Evolutionary conservation across 2,329 filamentous ascomycete species (phyloP).

Genomic region (Cercospora sp.): DNA sequence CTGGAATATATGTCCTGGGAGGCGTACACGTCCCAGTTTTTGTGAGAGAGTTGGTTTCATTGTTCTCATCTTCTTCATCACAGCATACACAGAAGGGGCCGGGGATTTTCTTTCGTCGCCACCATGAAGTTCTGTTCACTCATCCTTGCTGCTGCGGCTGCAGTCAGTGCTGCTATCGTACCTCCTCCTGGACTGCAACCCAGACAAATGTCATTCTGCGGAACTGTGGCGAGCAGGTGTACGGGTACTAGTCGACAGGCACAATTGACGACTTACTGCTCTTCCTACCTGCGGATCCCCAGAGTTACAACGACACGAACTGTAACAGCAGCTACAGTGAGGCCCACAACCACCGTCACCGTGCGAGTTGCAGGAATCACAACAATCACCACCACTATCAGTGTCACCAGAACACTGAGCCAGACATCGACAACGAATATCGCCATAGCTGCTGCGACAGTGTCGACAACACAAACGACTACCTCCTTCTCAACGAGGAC

Average conservation of each 20-base stretch:
- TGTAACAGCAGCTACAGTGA: not conserved
- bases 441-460: not conserved
- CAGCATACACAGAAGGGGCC: not conserved
- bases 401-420: not conserved
- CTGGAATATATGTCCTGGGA: not conserved
- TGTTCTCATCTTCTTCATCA: not conserved
- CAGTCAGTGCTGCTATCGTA: not conserved
- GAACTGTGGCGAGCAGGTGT: conserved; percentile 1
- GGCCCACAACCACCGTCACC: not conserved
- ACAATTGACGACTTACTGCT: conserved; percentile 6
- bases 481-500: not conserved
- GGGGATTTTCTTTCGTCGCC: not conserved
- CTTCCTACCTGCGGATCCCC: conserved; percentile 6
- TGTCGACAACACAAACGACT: not conserved
- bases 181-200: not conserved
- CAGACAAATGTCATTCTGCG: conserved; percentile 6
- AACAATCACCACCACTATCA: not conserved
- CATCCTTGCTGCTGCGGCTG: conserved; percentile 8
- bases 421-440: not conserved
- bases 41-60: not conserved
- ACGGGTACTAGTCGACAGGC: conserved; percentile 2
- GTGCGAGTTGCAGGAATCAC: not conserved
- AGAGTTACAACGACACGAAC: conserved; percentile 11
- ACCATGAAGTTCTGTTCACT: conserved; percentile 9
- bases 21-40: not conserved